Evolutionary conservation across 225 moss, liverwort and hornwort species (phyloP), one percentile per base, ranked within the genome.

Genomic region (Climacium dendroides): DNA sequence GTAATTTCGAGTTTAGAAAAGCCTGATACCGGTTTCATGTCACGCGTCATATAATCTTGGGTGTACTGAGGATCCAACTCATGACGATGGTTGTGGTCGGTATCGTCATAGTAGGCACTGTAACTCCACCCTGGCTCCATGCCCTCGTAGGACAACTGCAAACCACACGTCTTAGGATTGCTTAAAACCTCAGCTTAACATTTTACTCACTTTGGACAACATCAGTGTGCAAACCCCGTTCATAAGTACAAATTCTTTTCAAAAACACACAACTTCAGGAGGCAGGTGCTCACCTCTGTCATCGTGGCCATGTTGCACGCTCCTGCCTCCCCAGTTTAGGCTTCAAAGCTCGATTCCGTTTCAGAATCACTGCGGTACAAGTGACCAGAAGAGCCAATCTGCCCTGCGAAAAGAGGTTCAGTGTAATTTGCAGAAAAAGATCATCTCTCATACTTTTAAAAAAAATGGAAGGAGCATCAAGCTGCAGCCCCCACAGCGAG

Each of bases 221-320:
- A 69, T 29, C 17, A 18, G 66, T 80, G 34, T 52, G 77, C 73
- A 81, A 37, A 24, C 22, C 52, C 53, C 39, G 13, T 79, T 78
- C 45, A 24, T 6, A 85, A 71, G 43, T 70, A n/a, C 30, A 83
- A 41, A 9, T 76, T 69, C 23, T 52, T 81, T 62, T 7, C 18
- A 35, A 87, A 69, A 32, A 19, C 25, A 32, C 29, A 50, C 29
- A 60, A 18, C 28, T 59, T 85, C 28, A 73, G 87, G 53, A 76
- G n/a, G 41, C 70, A 81, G 72, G 50, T 73, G 80, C 85, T 83
- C 87, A 92, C 90, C 91, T 91, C 91, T 45, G 83, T 86, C 92
- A 92, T 86, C 74, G 25, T 76, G 50, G 87, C 87, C 92, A 91
- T 91, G 58, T 54, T 79, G 78, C 55, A 74, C 74, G 63, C 62